Base-by-base conservation (phyloP, 495 filamentous ascomycete genomes). In the Xylaria cubensis region DNA sequence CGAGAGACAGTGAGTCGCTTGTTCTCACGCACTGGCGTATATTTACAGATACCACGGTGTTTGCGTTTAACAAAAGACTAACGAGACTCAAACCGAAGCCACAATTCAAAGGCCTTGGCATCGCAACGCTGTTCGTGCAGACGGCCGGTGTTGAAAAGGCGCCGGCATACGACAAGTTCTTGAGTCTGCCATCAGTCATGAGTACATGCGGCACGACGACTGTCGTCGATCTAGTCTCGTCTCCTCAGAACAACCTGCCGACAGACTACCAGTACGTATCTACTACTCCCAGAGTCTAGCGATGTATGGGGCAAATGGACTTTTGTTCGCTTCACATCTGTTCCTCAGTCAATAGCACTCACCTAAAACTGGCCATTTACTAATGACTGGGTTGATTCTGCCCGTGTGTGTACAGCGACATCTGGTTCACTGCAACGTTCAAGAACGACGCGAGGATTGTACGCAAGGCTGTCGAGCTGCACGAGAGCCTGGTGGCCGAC, bases 361-460 rank as follows among this genome's bases (percentile, higher is more conserved):
- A 39, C 36, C 36, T 39, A 39, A 39, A 39, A 39, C 36, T 39
- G 36, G 7, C 36, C 36, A 39, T 39, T 39, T 39, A 39, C 36
- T 39, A 39, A 39, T 7, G 36, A 39, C 36, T 39, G 36, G 36
- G 36, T 39, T 39, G 36, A 39, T 39, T 39, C 36, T 39, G 36
- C 36, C 36, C 36, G 36, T 46, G 42, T 17, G 42, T 4, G 4
- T 46, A 46, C 42, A 80, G 79, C 46, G 46, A 74, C 58, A 64
- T 69, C 12, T 80, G 77, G 77, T 80, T 78, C 73, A 79, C 80
- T 4, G 36, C 78, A 0, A 55, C 66, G 51, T 48, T 80, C 70
- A 77, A 77, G 24, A 80, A 79, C 70, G 76, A 79, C 63, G 56
- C 50, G 0, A 66, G 73, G 39, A 74, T 80, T 39, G 42, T 81